These are phyloP conservation scores for Arabis alpina DNA, from an alignment of 345 rosid genomes.

Conservation along the genomic window DNA sequence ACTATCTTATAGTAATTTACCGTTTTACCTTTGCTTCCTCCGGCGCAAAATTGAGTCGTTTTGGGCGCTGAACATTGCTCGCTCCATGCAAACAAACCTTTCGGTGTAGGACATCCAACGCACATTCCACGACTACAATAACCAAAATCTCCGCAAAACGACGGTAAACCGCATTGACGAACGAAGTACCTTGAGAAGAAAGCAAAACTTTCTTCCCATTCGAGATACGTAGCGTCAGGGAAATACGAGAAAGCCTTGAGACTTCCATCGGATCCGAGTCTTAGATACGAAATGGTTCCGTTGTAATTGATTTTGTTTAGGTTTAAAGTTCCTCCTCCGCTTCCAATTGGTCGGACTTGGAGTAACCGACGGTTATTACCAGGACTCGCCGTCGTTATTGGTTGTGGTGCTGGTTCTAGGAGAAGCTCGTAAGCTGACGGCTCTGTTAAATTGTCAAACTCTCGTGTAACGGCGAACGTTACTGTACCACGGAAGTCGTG, in stretches of 20 bases:
- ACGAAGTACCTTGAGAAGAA: conserved; percentile 49
- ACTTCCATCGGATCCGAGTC: conserved; percentile 63
- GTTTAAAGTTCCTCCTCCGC: conserved; percentile 6
- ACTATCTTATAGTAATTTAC: conserved; percentile 44
- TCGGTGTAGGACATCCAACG: conserved; percentile 36
- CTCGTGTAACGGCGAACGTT: conserved; percentile 32
- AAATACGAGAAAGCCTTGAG: conserved; percentile 52
- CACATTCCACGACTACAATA: conserved; percentile 43
- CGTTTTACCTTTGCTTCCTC: conserved; percentile 12
- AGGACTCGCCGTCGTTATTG: conserved; percentile 3
- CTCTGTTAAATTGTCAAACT: conserved; percentile 7
- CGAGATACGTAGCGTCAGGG: conserved; percentile 36
- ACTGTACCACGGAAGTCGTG: conserved; percentile 41
- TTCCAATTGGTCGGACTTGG: conserved; percentile 34
- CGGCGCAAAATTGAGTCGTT: conserved; percentile 27
- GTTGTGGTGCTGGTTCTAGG: conserved; percentile 41
- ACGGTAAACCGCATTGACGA: conserved; percentile 42
- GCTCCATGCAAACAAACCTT: conserved; percentile 52
- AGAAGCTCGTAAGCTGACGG: conserved; percentile 43
- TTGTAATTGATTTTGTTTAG: conserved; percentile 55
- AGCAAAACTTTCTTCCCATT: conserved; percentile 51
- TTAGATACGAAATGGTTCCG: conserved; percentile 48
- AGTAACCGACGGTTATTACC: conserved; percentile 39
- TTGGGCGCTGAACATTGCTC: conserved; percentile 41
- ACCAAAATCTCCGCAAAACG: conserved; percentile 45